Conservation (phyloP, 345 rosid genomes). For the Corymbia maculata region DNA sequence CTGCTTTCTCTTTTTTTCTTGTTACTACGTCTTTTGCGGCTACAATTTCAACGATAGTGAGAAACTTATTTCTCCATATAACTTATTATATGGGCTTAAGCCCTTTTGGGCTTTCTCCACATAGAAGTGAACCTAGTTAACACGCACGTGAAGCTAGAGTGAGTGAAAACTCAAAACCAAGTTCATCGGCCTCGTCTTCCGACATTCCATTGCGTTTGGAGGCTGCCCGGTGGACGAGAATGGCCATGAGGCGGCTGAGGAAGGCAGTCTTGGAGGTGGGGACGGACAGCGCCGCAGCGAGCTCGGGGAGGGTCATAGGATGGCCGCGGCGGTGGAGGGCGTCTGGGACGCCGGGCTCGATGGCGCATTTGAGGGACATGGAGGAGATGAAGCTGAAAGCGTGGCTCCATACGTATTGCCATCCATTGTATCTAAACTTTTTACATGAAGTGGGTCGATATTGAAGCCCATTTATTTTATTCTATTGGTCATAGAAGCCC, state of each 20-base stretch:
- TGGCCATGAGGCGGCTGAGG: conserved; percentile 31
- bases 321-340: conserved; percentile 24
- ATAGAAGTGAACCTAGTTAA: no score
- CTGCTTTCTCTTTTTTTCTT: no score
- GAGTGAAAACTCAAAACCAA: conserved; percentile 9
- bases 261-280: conserved; percentile 4
- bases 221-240: conserved; percentile 17
- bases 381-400: conserved; percentile 27
- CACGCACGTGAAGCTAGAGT: conserved; percentile 15
- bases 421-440: no score
- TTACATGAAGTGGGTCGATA: no score
- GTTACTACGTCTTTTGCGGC: no score
- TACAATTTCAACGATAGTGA: no score
- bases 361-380: conserved; percentile 33
- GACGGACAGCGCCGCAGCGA: conserved; percentile 16
- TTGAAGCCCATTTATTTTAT: no score
- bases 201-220: not conserved
- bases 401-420: conserved; percentile 28
- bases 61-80: no score
- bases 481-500: no score
- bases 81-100: no score
- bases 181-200: not conserved
- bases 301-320: conserved; percentile 21
- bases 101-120: no score
- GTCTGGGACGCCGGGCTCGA: conserved; percentile 33